Evolutionary conservation across 352 stramenopile species (phyloP), one percentile per base, ranked within the genome.

Genomic region (Pythium myriotylum): DNA sequence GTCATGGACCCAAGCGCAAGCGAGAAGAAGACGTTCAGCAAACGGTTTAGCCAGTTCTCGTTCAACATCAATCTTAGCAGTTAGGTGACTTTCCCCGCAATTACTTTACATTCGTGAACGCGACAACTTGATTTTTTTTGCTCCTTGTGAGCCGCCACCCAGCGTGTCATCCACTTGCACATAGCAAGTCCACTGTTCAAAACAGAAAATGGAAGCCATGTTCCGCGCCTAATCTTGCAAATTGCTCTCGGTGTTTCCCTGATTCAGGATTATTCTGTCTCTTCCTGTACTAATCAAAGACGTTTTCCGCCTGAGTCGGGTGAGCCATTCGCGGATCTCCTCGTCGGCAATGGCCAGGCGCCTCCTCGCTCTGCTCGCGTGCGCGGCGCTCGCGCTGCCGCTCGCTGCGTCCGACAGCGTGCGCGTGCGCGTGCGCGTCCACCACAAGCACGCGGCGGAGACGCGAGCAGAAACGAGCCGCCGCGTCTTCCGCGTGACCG

Each of bases 41-140:
- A 91, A 54, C 84, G 87, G 27, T 96, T 96, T 48, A 96, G 87
- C 63, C 87, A 96, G 68, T 96, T 96, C 63, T 93, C 83, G 54
- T 96, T 96, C 71, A 93, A 94, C 72, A 93, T 91, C 66, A 91
- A 86, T 54, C 72, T 91, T 55, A 70, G 47, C 2, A 16, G 39
- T 20, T 35, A 35, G 29, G 29, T 35, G 29, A 35, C 29, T 35
- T 35, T n/a, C n/a, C n/a, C n/a, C n/a, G n/a, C n/a, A 35, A 10
- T 10, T 35, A 10, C 29, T 10, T 35, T 10, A 35, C 10, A 35
- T 10, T 35, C 29, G 29, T 35, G n/a, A 35, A 35, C 29, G 10
- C 10, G 29, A 35, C 29, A 10, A 35, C 29, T 35, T 10, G 29
- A 10, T 35, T 35, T 10, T 5, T 10, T 35, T 5, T 35, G 29